Percentiles rank a stretch among this genome's conserved stretches.
Evolutionary conservation across 1,284 basidiomycete genomes (phyloP).

Genomic region (Leccinum pallidistipes): DNA sequence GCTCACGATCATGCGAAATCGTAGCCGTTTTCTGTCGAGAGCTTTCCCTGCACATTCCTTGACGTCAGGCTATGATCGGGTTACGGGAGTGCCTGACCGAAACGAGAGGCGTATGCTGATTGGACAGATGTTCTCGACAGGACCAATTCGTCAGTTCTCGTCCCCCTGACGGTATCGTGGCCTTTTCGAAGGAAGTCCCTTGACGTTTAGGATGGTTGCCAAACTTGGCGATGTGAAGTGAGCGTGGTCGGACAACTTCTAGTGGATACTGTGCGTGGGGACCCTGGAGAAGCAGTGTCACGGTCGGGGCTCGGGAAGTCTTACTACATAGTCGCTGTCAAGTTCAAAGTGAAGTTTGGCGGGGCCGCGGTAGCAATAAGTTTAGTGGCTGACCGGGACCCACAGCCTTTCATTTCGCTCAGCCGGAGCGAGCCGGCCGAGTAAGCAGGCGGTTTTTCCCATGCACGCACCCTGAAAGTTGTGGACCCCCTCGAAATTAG

Average conservation of each 20-base stretch:
- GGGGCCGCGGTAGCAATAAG: conserved; percentile 20
- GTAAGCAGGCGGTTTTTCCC: conserved; percentile 1
- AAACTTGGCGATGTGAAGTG: background rate
- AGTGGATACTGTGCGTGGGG: background rate
- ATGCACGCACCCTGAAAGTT: background rate
- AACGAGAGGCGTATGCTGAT: background rate
- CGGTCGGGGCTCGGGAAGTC: background rate
- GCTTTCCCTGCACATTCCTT: conserved; percentile 23
- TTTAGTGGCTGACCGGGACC: background rate
- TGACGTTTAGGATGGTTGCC: background rate
- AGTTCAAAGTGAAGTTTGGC: background rate
- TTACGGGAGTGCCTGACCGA: background rate
- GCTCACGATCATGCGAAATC: conserved; percentile 1
- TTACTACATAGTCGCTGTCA: background rate
- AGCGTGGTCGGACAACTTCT: background rate
- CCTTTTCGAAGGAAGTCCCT: background rate
- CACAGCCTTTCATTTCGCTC: conserved; percentile 4
- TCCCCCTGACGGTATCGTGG: background rate
- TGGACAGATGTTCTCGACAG: background rate
- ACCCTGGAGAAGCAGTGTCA: background rate
- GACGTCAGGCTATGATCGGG: conserved; percentile 24
- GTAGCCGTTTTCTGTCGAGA: conserved; percentile 16
- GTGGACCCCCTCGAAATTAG: conserved; percentile 6
- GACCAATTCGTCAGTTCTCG: background rate
- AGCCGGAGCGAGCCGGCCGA: conserved; percentile 15